Base-by-base conservation (phyloP, 805 yeast genomes). In the Suhomyces emberorum region DNA sequence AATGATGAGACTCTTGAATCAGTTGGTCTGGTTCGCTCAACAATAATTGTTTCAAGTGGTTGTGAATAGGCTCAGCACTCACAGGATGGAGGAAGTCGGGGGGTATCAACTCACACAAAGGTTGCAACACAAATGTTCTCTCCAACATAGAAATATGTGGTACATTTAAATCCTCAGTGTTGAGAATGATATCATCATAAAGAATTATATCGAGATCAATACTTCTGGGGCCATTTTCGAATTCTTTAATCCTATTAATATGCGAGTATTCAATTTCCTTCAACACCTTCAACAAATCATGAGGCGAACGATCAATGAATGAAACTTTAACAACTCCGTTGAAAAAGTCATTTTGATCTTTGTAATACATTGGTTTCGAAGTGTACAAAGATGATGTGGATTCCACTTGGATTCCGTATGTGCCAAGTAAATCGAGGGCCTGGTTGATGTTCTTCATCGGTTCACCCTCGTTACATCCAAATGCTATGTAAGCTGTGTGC, bases 111-210 rank as follows among this genome's bases (percentile, higher is more conserved):
- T 93, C 98, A 54, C 88, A 80, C 26, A 93, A 67, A 1, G 99
- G 99, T 39, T 81, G 81, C 30, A 93, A 59, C 4, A 93, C 99
- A 69, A 93, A 93, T 3, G 88, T 76, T 39, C 99, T 72, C 47
- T 88, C 96, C 35, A 88, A 69, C 88, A 93, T 83, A 30, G 87
- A 72, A 27, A 80, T 77, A 59, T 93, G 99, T 0, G 98, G 99
- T 9, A 93, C 70, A 18, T 73, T 75, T 48, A 93, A 71, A 24
- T 77, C 71, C 0, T 72, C 64, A 1, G 73, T 64, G 54, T 81
- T 82, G 30, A 83, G 42, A 7, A 79, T 67, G 15, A 73, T 44
- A 24, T 70, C 67, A 51, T 79, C 93, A 54, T 79, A 91, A 15
- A 91, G 61, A 10, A 91, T 48, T 10, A 93, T 86, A 59, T 93